phyloP scores from a whole-genome alignment of 2,329 filamentous ascomycete genomes.

The Penicillium verrucosum region DNA sequence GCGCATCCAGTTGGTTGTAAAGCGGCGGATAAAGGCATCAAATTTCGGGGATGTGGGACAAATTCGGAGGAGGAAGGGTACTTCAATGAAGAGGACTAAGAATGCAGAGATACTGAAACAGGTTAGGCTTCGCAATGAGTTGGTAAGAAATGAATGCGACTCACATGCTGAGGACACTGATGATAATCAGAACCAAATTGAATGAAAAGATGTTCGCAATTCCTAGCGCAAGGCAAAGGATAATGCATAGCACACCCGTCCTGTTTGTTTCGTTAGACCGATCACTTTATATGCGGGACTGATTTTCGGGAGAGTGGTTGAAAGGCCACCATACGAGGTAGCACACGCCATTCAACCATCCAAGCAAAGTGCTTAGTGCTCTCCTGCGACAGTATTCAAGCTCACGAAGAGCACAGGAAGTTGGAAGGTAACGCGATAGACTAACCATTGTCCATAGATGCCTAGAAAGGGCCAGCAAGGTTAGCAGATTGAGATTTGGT shows the following conservation, averaged over 20 bases:
- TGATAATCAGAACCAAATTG: constrained; percentile 55
- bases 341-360: neutral
- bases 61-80: constrained; percentile 92
- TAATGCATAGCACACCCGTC: constrained; percentile 57
- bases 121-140: constrained; percentile 42
- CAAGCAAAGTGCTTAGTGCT: neutral
- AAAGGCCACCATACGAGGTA: neutral
- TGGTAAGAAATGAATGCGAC: constrained; percentile 24
- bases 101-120: constrained; percentile 63
- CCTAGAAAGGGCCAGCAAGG: constrained; percentile 42
- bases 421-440: constrained; percentile 18
- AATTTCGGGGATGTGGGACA: constrained; percentile 91
- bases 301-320: neutral
- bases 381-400: neutral
- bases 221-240: constrained; percentile 65
- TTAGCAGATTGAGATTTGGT: constrained; percentile 22
- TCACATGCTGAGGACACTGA: constrained; percentile 58
- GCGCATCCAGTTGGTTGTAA: constrained; percentile 97
- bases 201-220: constrained; percentile 67
- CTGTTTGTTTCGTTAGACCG: constrained; percentile 26
- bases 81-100: constrained; percentile 79
- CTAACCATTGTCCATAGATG: constrained; percentile 68
- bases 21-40: constrained; percentile 81
- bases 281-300: neutral
- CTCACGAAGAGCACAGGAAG: neutral